A percentile compares a stretch with the other conserved stretches of the same genome.
phyloP scores from a whole-genome alignment of 1,139 yeast species.

The Sugiyamaella paludigena region DNA sequence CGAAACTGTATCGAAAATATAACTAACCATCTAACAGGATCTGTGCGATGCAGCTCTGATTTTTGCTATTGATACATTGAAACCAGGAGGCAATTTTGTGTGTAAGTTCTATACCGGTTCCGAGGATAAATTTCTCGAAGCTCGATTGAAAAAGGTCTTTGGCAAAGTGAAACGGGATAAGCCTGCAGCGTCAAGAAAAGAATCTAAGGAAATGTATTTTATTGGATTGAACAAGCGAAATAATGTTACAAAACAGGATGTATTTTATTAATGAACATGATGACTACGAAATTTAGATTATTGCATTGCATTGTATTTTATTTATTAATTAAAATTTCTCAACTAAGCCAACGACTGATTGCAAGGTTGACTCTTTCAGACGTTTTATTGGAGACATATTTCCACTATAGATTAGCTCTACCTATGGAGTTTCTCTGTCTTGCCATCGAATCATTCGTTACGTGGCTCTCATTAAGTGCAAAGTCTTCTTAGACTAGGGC shows the following conservation, averaged over 20 bases:
- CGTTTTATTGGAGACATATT: no score
- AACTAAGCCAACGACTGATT: no score
- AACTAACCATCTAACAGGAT: constrained; percentile 45
- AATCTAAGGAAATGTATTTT: constrained; percentile 69
- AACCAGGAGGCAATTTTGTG: constrained; percentile 67
- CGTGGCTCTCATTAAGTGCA: no score
- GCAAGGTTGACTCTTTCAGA: no score
- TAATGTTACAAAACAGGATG: constrained; percentile 47
- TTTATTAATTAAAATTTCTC: no score
- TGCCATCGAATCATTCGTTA: no score
- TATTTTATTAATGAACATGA: constrained; percentile 37
- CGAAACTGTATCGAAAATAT: no score
- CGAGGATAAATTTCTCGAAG: constrained; percentile 60
- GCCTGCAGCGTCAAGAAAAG: constrained; percentile 59
- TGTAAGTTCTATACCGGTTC: constrained; percentile 71
- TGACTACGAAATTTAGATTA: no score
- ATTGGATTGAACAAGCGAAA: constrained; percentile 55
- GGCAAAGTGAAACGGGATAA: constrained; percentile 54
- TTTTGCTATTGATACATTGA: constrained; percentile 65
- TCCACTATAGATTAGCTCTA: no score
- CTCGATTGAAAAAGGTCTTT: constrained; percentile 59
- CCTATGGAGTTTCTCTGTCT: no score
- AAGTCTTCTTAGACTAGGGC: no score
- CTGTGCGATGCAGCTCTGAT: constrained; percentile 88
- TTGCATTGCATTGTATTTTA: no score